phyloP scores from a whole-genome alignment of 768 basidiomycete genomes.

The Russula sp. region DNA sequence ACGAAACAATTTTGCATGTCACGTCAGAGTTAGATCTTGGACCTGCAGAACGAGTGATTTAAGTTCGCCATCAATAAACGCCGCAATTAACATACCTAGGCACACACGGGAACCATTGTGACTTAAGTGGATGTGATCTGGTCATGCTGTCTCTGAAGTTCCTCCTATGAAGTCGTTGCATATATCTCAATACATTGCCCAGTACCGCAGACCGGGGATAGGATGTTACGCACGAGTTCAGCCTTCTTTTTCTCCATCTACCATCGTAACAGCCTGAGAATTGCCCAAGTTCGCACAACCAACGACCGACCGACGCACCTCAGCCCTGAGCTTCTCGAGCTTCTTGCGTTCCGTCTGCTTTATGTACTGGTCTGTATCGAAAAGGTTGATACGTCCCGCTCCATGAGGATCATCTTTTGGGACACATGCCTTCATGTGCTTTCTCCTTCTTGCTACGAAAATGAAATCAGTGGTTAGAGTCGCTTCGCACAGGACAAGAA shows the following conservation, averaged over 20 bases:
- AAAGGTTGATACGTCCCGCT: constrained; percentile 11
- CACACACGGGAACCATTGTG: background rate
- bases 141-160: constrained; percentile 31
- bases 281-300: background rate
- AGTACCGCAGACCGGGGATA: background rate
- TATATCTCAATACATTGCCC: background rate
- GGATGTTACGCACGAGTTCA: constrained; percentile 28
- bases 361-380: constrained; percentile 52
- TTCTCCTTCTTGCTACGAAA: constrained; percentile 60
- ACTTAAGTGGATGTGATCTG: constrained; percentile 9
- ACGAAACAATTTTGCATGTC: background rate
- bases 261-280: background rate
- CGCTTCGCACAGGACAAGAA: constrained; percentile 16
- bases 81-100: background rate
- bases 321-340: constrained; percentile 50
- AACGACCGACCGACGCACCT: constrained; percentile 36
- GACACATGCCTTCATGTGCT: constrained; percentile 53
- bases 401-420: background rate
- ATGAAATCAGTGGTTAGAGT: background rate
- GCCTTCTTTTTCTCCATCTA: constrained; percentile 32
- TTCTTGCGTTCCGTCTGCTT: constrained; percentile 52
- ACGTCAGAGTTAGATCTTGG: background rate
- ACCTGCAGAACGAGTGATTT: background rate
- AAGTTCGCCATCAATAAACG: background rate
- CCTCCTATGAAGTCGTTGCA: constrained; percentile 24